Evolutionary conservation across 805 yeast species (phyloP), one percentile per base, ranked within the genome.

Genomic region (Clavispora santaluciae): DNA sequence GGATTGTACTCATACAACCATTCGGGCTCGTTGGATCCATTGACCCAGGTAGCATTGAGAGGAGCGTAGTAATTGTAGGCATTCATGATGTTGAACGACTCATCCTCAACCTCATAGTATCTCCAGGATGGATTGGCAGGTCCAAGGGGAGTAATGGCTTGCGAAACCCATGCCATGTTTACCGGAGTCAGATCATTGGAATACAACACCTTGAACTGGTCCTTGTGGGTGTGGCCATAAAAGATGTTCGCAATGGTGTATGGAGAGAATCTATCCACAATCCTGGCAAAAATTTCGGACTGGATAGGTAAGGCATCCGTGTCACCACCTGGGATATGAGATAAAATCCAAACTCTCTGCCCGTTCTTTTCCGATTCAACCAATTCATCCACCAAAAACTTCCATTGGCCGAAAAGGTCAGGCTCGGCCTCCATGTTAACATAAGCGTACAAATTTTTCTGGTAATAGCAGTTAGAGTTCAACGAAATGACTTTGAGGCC

Each of bases 151-250:
- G 87, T 80, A 29, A 83, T 75, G 0, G 86, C 78, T 43, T 79
- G 88, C 3, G 76, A 72, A 42, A 82, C 70, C 80, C 83, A 81
- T 1, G 83, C 81, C 63, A 76, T 70, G 49, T 73, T 72, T 24
- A 81, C 49, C 4, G 76, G 79, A 13, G 23, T 40, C 38, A 18
- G 30, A 11, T 15, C 31, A 20, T 42, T 31, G 3, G 73, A 72
- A 53, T 81, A 81, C 35, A 79, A 61, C 5, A 83, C 63, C 40
- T 75, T 70, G 65, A 82, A 82, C 58, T 81, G 83, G 59, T 83
- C 90, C 48, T 66, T 64, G 53, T 83, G 89, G 5, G 86, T 79
- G 54, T 81, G 86, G 20, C 89, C 90, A 55, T 73, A 81, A 66
- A 83, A 83, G 22, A 80, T 66, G 35, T 75, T 83, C 7, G 87